Evolutionary conservation across 2,329 filamentous ascomycete species (phyloP), one percentile per base, ranked within the genome.

Genomic region (Nakataea oryzae): DNA sequence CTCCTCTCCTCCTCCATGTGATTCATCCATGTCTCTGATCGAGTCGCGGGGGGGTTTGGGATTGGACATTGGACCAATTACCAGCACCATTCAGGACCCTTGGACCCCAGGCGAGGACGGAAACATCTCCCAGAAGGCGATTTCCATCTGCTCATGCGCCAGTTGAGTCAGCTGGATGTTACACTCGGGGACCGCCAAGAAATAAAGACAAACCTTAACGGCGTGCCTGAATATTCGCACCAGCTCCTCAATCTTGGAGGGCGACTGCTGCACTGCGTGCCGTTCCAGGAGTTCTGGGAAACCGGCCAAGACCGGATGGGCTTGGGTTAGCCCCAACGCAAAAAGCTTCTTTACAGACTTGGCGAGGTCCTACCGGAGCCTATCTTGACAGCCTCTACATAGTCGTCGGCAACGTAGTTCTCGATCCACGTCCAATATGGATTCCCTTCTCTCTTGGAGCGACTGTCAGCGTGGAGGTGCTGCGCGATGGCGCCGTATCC

Each of bases 401-500:
- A 97, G 71, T 95, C 90, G 0, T 90, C 86, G 2, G 87, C 89
- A 21, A 89, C 84, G 70, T 97, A 97, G 70, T 91, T 96, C 71
- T 93, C 81, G 66, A 97, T 91, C 93, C 93, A 97, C 57, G 86
- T 83, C 88, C 89, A 95, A 76, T 96, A 97, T 24, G 76, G 79
- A 71, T 93, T 96, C 0, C 79, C 84, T 14, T 88, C 79, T 54
- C 80, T 79, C 64, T 78, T 78, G 47, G 86, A 88, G n/a, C 77
- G 78, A 59, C 81, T 75, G 64, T 89, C 86, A 17, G 78, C 78
- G 67, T 86, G 80, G 3, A 96, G 79, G 68, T 90, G 83, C 68
- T 81, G 81, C 7, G 90, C 93, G 64, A 96, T 90, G 62, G 85
- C 84, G 12, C 88, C 88, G 72, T 97, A 97, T 55, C 93, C 93